A percentile compares a stretch with the other conserved stretches of the same genome.
These are phyloP conservation scores for Dactylorhiza incarnata DNA, from an alignment of 106 monocot genomes.

Conservation along the genomic window DNA sequence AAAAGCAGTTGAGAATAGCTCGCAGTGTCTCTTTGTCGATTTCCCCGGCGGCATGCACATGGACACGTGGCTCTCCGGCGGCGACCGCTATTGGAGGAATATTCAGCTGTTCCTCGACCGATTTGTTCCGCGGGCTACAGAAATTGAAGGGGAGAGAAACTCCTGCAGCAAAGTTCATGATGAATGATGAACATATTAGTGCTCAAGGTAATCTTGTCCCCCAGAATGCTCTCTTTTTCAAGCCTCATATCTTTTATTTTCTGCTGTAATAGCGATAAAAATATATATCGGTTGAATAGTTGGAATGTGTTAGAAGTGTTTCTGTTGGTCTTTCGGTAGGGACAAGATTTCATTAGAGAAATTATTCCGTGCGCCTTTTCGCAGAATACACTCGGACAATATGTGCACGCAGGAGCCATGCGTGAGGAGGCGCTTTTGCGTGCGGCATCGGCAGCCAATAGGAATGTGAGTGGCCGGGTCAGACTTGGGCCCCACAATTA, in stretches of 20 bases:
- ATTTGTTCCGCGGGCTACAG: slow-evolving; percentile 25
- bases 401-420: too few species aligned
- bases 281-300: too few species aligned
- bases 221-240: too few species aligned
- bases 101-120: slow-evolving; percentile 62
- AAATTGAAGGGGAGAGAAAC: slow-evolving; percentile 4
- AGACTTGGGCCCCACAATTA: too few species aligned
- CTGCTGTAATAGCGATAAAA: background rate
- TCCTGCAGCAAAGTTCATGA: background rate
- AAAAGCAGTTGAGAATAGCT: slow-evolving; percentile 47
- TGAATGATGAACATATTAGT: background rate
- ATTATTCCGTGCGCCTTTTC: too few species aligned
- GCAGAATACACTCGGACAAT: too few species aligned
- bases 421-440: too few species aligned
- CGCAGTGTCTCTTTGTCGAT: slow-evolving; percentile 52
- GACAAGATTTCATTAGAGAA: too few species aligned
- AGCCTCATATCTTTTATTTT: background rate
- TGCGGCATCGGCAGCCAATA: too few species aligned
- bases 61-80: slow-evolving; percentile 88
- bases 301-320: background rate
- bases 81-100: slow-evolving; percentile 87
- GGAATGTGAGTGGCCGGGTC: too few species aligned
- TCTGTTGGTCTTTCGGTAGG: background rate
- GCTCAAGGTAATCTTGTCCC: too few species aligned
- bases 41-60: slow-evolving; percentile 92